Percentiles rank a stretch among this genome's conserved stretches.
phyloP scores from a whole-genome alignment of 208 protist genomes.

The Trypanosoma cruzi region DNA sequence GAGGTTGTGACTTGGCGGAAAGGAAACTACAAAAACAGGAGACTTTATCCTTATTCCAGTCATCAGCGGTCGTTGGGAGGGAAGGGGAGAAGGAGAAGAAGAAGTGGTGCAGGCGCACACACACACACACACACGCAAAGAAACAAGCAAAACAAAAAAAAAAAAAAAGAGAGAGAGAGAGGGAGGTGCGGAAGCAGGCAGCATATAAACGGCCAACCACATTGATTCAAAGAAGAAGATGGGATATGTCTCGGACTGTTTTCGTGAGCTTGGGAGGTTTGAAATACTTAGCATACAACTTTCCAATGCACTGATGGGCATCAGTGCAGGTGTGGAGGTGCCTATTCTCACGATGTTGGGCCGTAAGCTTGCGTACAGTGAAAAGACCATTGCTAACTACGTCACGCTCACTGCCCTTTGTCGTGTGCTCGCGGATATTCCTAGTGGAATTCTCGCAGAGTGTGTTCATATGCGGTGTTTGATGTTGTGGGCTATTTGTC shows the following conservation, averaged over 20 bases:
- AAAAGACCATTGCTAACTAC: conserved; percentile 58
- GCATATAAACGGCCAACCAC: too few relatives aligned
- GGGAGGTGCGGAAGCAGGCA: neutral
- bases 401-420: conserved; percentile 54
- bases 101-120: too few relatives aligned
- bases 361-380: conserved; percentile 46
- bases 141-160: too few relatives aligned
- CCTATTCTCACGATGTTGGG: conserved; percentile 75
- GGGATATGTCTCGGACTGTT: conserved; percentile 9
- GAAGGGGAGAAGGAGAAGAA: too few relatives aligned
- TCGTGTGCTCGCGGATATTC: conserved; percentile 67
- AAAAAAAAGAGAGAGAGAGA: neutral
- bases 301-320: conserved; percentile 76
- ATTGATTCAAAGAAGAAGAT: neutral
- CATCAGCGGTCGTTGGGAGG: too few relatives aligned
- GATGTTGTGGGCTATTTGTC: conserved; percentile 53
- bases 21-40: too few relatives aligned
- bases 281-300: conserved; percentile 81
- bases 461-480: conserved; percentile 64
- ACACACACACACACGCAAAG: too few relatives aligned
- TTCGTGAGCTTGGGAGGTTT: conserved; percentile 26
- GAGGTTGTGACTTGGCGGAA: neutral
- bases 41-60: too few relatives aligned
- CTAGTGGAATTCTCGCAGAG: conserved; percentile 63
- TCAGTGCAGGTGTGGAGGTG: conserved; percentile 69